A percentile compares a stretch with the other conserved stretches of the same genome.
Evolutionary conservation across 805 yeast genomes (phyloP).

Genomic region (Cyberlindnera amylophila): DNA sequence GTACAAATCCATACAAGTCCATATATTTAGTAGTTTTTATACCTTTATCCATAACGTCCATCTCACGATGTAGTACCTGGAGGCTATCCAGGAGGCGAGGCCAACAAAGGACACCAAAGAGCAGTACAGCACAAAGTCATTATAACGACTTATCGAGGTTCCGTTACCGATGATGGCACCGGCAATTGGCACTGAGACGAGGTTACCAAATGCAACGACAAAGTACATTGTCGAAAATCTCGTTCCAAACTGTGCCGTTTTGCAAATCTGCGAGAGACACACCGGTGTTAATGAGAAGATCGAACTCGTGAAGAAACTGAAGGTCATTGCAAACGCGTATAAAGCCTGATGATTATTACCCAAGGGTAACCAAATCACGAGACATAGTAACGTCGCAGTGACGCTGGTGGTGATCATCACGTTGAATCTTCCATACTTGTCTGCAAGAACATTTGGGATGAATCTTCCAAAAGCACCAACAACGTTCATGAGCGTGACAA

Average conservation of each 20-base stretch:
- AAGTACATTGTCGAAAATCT: conserved; percentile 66
- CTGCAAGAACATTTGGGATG: conserved; percentile 40
- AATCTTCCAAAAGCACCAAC: conserved; percentile 40
- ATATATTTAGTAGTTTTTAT: too few species aligned
- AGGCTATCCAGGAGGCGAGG: conserved; percentile 5
- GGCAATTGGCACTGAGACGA: conserved; percentile 48
- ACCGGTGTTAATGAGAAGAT: conserved; percentile 64
- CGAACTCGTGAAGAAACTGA: conserved; percentile 60
- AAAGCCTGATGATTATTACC: conserved; percentile 42
- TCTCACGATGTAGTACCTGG: conserved; percentile 10
- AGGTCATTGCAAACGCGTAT: conserved; percentile 49
- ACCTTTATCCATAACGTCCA: conserved; percentile 8
- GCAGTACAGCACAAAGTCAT: conserved; percentile 10
- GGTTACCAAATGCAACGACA: conserved; percentile 40
- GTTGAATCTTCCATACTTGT: conserved; percentile 37
- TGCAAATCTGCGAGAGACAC: conserved; percentile 60
- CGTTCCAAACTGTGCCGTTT: conserved; percentile 61
- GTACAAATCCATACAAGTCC: too few species aligned
- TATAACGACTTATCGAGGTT: neutral
- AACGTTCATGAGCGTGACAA: conserved; percentile 42
- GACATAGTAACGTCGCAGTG: conserved; percentile 42
- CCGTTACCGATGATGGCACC: conserved; percentile 42
- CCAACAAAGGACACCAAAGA: conserved; percentile 11
- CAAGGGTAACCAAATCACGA: conserved; percentile 64
- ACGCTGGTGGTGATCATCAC: conserved; percentile 33